Conservation (phyloP, 371 early-diverging fungal genomes). For the Zopfochytrium polystomum region DNA sequence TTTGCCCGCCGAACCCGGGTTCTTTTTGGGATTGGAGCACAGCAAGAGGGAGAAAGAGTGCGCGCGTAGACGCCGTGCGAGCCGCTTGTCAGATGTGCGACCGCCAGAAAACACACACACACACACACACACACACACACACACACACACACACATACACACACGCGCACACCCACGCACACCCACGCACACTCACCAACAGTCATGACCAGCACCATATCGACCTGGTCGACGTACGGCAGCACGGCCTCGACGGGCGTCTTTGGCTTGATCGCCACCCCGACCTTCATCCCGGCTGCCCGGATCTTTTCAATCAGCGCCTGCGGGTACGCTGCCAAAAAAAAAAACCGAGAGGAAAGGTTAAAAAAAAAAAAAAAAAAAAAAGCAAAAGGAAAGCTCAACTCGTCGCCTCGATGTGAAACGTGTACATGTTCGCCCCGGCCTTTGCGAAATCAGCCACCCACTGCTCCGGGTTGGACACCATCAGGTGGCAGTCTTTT, state of each 20-base stretch:
- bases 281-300: conserved; percentile 85
- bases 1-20: conserved; percentile 96
- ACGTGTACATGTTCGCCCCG: conserved; percentile 87
- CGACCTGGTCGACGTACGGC: conserved; percentile 66
- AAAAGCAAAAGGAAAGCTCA: not conserved
- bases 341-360: conserved; percentile 2
- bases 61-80: no score
- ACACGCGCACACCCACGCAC: no score
- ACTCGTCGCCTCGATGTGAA: conserved; percentile 91
- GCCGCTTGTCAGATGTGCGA: no score
- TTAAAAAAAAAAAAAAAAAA: conserved; percentile 13
- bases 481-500: conserved; percentile 98
- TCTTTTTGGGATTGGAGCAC: conserved; percentile 57
- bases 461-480: conserved; percentile 92
- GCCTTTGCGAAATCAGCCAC: conserved; percentile 90
- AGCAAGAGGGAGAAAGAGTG: no score
- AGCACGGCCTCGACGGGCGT: conserved; percentile 78
- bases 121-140: no score
- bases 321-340: conserved; percentile 59
- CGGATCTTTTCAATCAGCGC: conserved; percentile 77
- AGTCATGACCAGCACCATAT: conserved; percentile 97
- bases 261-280: conserved; percentile 91
- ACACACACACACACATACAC: no score
- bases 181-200: no score
- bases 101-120: no score